Base-by-base conservation (phyloP, 768 basidiomycete species). In the Mycena belliarum region DNA sequence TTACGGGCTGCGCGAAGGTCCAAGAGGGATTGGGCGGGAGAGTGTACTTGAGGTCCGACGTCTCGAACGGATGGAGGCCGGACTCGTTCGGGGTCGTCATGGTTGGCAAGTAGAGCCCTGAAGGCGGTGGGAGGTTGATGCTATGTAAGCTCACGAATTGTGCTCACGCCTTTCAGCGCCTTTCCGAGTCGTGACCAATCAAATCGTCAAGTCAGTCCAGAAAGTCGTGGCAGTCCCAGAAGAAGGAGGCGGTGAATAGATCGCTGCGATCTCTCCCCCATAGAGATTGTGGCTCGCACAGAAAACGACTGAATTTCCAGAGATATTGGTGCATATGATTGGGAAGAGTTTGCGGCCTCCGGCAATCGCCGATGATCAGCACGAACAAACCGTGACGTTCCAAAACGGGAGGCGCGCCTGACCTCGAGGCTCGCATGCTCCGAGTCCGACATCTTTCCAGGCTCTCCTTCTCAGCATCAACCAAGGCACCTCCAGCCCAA, bases 21-120 rank as follows among this genome's bases (percentile, higher is more conserved):
- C 76, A 80, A 3, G 54, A 61, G 2, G 76, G 74, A 63, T 78
- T 75, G 11, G 78, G 78, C 15, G 74, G 64, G 23, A 69, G 63
- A 1, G 70, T 72, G 35, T 65, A 65, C 50, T 64, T 69, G 53
- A 76, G 75, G 11, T 64, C 64, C 15, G 57, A 60, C 4, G 62
- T 54, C 41, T 60, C 57, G 49, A 58, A 64, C 1, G 53, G 15
- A 11, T 56, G 61, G 21, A 61, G 62, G 7, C 15, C 38, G 15
- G 56, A 41, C 21, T 37, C 43, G 24, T 5, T 41, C 10, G 46
- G 18, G 26, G 45, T 47, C 1, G 53, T 42, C 35, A 59, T 59
- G 55, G 49, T 53, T 33, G 24, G 20, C 24, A 11, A 25, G n/a
- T n/a, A n/a, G n/a, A n/a, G n/a, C n/a, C n/a, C n/a, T 29, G 25